Evolutionary conservation across 495 filamentous ascomycete genomes (phyloP).

Genomic region (Halenospora varia): DNA sequence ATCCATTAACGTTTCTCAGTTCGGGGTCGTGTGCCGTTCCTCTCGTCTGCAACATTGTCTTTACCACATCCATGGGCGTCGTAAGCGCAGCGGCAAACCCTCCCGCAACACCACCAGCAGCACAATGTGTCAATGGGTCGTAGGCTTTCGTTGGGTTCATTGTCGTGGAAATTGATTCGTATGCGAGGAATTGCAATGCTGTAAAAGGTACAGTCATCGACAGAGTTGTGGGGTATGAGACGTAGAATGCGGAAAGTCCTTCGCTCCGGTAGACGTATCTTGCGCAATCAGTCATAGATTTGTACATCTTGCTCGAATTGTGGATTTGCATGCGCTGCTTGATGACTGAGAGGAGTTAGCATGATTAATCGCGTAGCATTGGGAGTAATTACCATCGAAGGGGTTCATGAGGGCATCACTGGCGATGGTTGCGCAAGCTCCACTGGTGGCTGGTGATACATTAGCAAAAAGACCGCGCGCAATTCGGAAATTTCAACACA

Average conservation of each 20-base stretch:
- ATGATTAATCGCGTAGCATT: not conserved
- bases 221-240: conserved; percentile 96
- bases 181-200: conserved; percentile 91
- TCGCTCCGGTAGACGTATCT: conserved; percentile 80
- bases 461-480: conserved; percentile 14
- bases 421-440: conserved; percentile 90
- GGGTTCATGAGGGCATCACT: conserved; percentile 99
- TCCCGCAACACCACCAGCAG: conserved; percentile 87
- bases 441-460: conserved; percentile 65
- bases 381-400: conserved; percentile 77
- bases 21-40: conserved; percentile 77
- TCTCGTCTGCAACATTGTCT: conserved; percentile 92
- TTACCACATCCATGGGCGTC: conserved; percentile 95
- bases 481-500: conserved; percentile 5
- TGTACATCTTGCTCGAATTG: conserved; percentile 79
- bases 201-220: conserved; percentile 99
- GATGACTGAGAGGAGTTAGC: conserved; percentile 63
- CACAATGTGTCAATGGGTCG: conserved; percentile 88
- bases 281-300: conserved; percentile 79
- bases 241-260: conserved; percentile 89
- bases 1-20: conserved; percentile 78
- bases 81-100: conserved; percentile 91
- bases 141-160: conserved; percentile 84
- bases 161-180: conserved; percentile 90
- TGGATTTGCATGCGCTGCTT: conserved; percentile 99